phyloP scores from a whole-genome alignment of 2,329 filamentous ascomycete genomes.

The Aspergillus glaucus region DNA sequence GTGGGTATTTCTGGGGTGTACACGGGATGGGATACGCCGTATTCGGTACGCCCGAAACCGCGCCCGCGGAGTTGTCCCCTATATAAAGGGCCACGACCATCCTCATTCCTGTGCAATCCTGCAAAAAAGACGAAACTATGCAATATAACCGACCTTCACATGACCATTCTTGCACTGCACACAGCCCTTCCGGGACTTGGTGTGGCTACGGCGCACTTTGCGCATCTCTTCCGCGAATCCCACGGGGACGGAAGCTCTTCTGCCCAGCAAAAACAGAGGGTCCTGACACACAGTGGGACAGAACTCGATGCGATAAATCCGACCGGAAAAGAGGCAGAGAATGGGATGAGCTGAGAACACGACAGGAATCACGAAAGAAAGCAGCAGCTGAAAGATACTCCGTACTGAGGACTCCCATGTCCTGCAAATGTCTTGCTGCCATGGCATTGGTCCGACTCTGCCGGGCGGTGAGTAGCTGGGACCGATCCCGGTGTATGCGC shows the following conservation, averaged over 20 bases:
- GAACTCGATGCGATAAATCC: too few relatives aligned
- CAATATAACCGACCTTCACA: slow-evolving; percentile 27
- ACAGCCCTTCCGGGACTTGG: slow-evolving; percentile 36
- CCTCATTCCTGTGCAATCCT: background rate
- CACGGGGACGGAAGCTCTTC: background rate
- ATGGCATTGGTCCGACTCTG: background rate
- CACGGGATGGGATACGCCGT: too few relatives aligned
- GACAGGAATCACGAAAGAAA: too few relatives aligned
- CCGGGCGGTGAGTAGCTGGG: background rate
- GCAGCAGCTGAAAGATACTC: too few relatives aligned
- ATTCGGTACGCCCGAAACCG: background rate
- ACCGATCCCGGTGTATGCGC: background rate
- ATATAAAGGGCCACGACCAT: background rate
- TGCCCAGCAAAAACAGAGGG: too few relatives aligned
- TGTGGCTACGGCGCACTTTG: slow-evolving; percentile 25
- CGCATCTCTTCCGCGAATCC: background rate
- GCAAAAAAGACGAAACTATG: background rate
- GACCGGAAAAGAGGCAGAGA: too few relatives aligned
- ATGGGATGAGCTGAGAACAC: too few relatives aligned
- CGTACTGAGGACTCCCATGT: too few relatives aligned
- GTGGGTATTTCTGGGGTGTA: too few relatives aligned
- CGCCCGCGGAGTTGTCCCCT: background rate
- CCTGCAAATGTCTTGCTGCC: background rate
- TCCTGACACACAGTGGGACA: too few relatives aligned
- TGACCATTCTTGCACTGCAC: slow-evolving; percentile 35